These are phyloP conservation scores for Acacia acuminata DNA, from an alignment of 306 rosid genomes.

Conservation along the genomic window DNA sequence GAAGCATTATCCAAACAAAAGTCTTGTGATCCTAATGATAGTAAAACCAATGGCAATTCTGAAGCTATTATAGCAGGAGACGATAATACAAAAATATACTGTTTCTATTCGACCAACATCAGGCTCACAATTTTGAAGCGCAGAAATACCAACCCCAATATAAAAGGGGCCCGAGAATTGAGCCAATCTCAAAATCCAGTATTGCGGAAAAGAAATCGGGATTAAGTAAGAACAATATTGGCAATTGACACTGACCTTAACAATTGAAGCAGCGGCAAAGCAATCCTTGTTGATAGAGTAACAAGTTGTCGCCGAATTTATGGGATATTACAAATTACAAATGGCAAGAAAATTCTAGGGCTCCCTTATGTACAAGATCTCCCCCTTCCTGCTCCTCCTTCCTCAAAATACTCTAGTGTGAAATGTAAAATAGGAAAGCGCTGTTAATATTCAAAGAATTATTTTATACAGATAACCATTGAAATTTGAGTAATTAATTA, in stretches of 20 bases:
- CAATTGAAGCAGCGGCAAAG: slow-evolving; percentile 38
- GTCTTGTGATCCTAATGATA: slow-evolving; percentile 8
- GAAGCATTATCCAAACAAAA: slow-evolving; percentile 28
- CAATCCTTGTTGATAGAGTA: slow-evolving; percentile 37
- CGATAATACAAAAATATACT: not conserved
- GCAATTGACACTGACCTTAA: slow-evolving; percentile 39
- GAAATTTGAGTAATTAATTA: slow-evolving; percentile 10
- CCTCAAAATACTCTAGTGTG: slow-evolving; percentile 13
- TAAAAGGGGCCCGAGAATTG: not conserved
- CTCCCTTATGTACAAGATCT: slow-evolving; percentile 54
- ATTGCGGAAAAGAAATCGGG: slow-evolving; percentile 19
- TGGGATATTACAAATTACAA: slow-evolving; percentile 21
- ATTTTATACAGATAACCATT: not conserved
- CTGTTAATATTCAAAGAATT: slow-evolving; percentile 32
- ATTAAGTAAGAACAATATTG: slow-evolving; percentile 4
- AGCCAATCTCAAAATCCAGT: not conserved
- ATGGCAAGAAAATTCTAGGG: slow-evolving; percentile 47
- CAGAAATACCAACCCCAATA: not conserved
- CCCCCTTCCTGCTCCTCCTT: slow-evolving; percentile 18
- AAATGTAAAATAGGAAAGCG: slow-evolving; percentile 30
- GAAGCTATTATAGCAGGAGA: slow-evolving; percentile 19
- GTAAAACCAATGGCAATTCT: slow-evolving; percentile 28
- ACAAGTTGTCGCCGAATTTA: slow-evolving; percentile 38
- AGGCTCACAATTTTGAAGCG: not conserved
- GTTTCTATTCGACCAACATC: slow-evolving; percentile 13